These are phyloP conservation scores for Mortierella claussenii DNA, from an alignment of 192 early-diverging fungal genomes.

Conservation along the genomic window DNA sequence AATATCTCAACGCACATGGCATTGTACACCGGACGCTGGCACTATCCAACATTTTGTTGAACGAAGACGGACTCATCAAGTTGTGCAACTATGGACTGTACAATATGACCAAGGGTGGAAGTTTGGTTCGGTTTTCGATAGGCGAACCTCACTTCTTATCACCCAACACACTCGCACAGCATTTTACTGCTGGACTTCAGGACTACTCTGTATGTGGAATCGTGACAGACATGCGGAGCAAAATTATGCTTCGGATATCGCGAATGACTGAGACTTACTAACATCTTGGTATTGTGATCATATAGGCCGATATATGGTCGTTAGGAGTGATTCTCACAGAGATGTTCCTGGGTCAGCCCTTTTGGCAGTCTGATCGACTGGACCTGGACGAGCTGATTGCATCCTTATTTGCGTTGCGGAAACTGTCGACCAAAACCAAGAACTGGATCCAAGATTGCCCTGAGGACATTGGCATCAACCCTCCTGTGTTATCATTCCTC, in stretches of 20 bases:
- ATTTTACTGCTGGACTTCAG: constrained; percentile 11
- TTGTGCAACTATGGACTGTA: constrained; percentile 67
- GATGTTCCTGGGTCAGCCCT: constrained; percentile 58
- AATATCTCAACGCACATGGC: constrained; percentile 58
- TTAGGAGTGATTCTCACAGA: constrained; percentile 65
- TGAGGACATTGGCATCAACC: constrained; percentile 57
- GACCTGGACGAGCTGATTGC: constrained; percentile 61
- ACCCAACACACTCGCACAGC: constrained; percentile 30
- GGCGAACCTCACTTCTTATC: constrained; percentile 61
- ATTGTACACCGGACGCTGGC: constrained; percentile 60
- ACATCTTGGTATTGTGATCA: background rate
- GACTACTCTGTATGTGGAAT: constrained; percentile 22
- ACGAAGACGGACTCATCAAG: constrained; percentile 58
- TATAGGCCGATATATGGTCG: constrained; percentile 67
- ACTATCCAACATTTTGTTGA: constrained; percentile 61
- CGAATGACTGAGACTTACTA: background rate
- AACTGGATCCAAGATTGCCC: constrained; percentile 35
- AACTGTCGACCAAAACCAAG: constrained; percentile 32
- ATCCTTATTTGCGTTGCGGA: constrained; percentile 54
- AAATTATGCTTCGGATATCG: background rate
- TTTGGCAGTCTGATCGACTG: constrained; percentile 61
- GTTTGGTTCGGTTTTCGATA: constrained; percentile 69
- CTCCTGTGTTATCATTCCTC: constrained; percentile 55
- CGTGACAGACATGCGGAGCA: no score
- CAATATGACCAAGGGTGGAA: constrained; percentile 66